phyloP scores from a whole-genome alignment of 75 land plant species.

The Picea sitchensis region DNA sequence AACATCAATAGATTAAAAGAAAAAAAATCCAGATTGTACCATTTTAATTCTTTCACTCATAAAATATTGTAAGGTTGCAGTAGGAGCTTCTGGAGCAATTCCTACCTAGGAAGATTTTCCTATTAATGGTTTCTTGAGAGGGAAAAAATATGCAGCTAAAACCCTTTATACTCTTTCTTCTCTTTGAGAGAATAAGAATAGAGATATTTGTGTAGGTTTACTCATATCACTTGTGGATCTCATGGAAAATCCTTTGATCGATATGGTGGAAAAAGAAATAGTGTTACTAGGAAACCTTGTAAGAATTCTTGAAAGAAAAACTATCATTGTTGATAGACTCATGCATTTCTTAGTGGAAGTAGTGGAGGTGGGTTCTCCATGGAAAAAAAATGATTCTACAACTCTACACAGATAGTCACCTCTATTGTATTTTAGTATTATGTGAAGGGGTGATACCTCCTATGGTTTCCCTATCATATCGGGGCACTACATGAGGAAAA shows the following conservation, averaged over 20 bases:
- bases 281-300: conserved; percentile 65
- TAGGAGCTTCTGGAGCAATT: conserved; percentile 71
- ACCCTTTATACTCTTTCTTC: conserved; percentile 69
- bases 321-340: conserved; percentile 61
- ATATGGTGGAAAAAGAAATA: conserved; percentile 71
- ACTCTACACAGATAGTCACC: conserved; percentile 44
- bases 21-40: conserved; percentile 83
- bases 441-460: conserved; percentile 75
- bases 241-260: conserved; percentile 38
- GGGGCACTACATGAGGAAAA: conserved; percentile 56
- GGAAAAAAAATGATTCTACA: conserved; percentile 49
- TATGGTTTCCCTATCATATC: conserved; percentile 58
- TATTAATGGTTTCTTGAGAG: conserved; percentile 38
- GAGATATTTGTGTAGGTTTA: conserved; percentile 74
- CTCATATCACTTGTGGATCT: conserved; percentile 53
- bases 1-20: conserved; percentile 30
- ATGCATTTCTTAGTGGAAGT: conserved; percentile 66
- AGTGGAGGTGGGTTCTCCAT: conserved; percentile 56
- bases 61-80: conserved; percentile 36
- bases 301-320: conserved; percentile 42
- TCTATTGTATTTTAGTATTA: conserved; percentile 47
- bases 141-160: conserved; percentile 69
- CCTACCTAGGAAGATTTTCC: conserved; percentile 65
- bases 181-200: conserved; percentile 57
- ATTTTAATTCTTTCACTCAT: conserved; percentile 51